These are phyloP conservation scores for Jatropha multifida DNA, from an alignment of 441 rosid species.

Conservation along the genomic window DNA sequence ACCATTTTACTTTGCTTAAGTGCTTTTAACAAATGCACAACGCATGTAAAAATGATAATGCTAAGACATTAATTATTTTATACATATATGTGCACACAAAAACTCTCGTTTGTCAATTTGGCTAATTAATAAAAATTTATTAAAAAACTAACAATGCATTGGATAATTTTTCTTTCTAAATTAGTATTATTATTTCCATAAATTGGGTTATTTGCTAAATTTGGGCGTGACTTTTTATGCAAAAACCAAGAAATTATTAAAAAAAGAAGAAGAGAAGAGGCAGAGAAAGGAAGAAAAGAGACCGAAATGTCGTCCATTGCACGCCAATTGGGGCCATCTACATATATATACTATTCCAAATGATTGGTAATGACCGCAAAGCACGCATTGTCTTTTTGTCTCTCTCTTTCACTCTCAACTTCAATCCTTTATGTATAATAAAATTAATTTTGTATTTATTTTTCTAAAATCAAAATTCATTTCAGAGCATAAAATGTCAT, in stretches of 20 bases:
- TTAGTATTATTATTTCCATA: constrained; percentile 3
- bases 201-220: background rate
- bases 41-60: background rate
- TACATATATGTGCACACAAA: too few relatives aligned
- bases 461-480: background rate
- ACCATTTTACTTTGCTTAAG: background rate
- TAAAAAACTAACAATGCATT: too few relatives aligned
- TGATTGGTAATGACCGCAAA: constrained; percentile 37
- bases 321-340: constrained; percentile 33
- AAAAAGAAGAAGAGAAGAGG: background rate
- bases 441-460: background rate
- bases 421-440: background rate
- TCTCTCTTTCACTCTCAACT: background rate
- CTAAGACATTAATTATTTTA: too few relatives aligned
- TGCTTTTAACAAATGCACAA: background rate
- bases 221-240: constrained; percentile 37
- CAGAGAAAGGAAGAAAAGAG: background rate
- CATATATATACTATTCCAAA: constrained; percentile 23
- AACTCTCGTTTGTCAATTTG: too few relatives aligned
- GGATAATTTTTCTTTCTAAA: background rate
- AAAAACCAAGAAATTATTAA: background rate
- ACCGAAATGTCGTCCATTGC: constrained; percentile 40
- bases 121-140: too few relatives aligned
- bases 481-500: constrained; percentile 18
- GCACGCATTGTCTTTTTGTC: constrained; percentile 12